Conservation (phyloP, 495 filamentous ascomycete genomes). For the Talaromyces stipitatus region DNA sequence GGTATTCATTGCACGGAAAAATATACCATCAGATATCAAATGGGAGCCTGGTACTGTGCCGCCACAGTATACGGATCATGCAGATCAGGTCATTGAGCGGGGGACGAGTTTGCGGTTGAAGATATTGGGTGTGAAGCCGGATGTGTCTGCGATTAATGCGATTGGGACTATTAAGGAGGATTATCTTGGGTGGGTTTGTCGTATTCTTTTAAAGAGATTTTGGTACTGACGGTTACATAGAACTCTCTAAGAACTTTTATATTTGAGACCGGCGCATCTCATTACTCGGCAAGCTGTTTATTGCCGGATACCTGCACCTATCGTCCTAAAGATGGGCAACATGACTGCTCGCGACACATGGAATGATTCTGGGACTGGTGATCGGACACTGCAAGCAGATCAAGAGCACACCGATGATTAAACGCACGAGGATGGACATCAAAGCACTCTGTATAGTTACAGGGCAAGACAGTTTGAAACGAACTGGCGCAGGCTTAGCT, state of each 20-base stretch:
- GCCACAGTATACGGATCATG: conserved; percentile 76
- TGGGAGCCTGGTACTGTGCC: conserved; percentile 88
- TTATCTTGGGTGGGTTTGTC: conserved; percentile 39
- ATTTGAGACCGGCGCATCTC: neutral
- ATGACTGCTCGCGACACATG: no score
- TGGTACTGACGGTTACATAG: neutral
- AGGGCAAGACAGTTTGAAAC: neutral
- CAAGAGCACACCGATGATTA: no score
- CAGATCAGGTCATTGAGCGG: conserved; percentile 87
- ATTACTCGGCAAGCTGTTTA: neutral
- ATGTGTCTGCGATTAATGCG: conserved; percentile 89
- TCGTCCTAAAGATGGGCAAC: neutral
- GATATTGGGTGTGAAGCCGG: conserved; percentile 82
- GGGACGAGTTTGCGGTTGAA: conserved; percentile 89
- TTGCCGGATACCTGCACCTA: no score
- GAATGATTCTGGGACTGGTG: no score
- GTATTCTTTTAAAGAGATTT: neutral
- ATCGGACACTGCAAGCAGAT: no score
- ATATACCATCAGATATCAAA: conserved; percentile 86
- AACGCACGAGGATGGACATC: neutral
- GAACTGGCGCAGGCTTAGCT: neutral
- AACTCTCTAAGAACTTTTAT: neutral
- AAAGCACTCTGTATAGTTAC: neutral
- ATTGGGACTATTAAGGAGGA: conserved; percentile 96
- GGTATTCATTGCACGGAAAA: conserved; percentile 86